phyloP scores from a whole-genome alignment of 257 asterid genomes.

The Primulina tabacum region DNA sequence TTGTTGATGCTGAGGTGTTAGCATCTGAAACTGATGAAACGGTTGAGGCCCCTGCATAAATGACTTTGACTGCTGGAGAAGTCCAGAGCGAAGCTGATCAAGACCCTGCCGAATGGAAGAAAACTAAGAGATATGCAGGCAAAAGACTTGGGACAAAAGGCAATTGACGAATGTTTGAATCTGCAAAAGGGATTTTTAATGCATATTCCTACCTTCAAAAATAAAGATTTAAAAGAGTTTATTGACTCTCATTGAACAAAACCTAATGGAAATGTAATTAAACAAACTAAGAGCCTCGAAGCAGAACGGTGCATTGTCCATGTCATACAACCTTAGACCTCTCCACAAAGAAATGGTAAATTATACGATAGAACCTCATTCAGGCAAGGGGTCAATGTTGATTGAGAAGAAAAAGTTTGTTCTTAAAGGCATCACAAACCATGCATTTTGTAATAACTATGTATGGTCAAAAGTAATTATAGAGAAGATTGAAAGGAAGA shows the following conservation, averaged over 20 bases:
- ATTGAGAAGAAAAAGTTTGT: not conserved
- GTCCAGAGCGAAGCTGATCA: slow-evolving; percentile 87
- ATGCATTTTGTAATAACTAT: not conserved
- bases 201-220: not conserved
- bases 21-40: slow-evolving; percentile 87
- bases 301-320: not conserved
- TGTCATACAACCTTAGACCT: not conserved
- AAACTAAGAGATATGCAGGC: not conserved
- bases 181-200: not conserved
- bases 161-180: not conserved
- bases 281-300: not conserved
- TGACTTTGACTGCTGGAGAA: slow-evolving; percentile 93
- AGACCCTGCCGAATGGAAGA: slow-evolving; percentile 49
- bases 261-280: not conserved
- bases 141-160: not conserved
- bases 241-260: not conserved
- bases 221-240: not conserved
- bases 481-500: not conserved
- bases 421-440: not conserved
- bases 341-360: not conserved
- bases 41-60: slow-evolving; percentile 92
- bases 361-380: not conserved
- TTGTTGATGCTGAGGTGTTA: slow-evolving; percentile 95
- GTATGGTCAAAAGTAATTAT: not conserved
- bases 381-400: not conserved